Conservation (phyloP, 306 rosid genomes). For the Vigna mungo region DNA sequence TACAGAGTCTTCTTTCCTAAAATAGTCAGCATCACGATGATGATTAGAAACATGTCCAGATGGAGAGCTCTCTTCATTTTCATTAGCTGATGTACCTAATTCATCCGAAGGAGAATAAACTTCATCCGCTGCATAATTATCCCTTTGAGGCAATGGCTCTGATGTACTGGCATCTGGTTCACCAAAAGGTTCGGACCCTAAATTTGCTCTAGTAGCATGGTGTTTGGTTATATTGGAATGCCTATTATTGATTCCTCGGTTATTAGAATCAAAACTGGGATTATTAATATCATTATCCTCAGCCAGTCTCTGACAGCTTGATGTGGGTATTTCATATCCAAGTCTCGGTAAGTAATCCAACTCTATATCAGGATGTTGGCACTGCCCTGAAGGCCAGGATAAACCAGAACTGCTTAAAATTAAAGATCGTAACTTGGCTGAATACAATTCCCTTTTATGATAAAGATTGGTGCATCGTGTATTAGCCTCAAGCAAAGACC, state of each 20-base stretch:
- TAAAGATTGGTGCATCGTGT: conserved; percentile 78
- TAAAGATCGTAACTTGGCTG: conserved; percentile 69
- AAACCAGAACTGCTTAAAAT: conserved; percentile 67
- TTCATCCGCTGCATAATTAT: conserved; percentile 60
- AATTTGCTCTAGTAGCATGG: conserved; percentile 56
- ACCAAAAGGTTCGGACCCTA: conserved; percentile 70
- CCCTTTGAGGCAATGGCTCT: conserved; percentile 68
- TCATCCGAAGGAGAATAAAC: conserved; percentile 71
- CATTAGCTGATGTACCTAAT: conserved; percentile 66
- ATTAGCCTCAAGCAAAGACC: conserved; percentile 84
- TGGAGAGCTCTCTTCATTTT: conserved; percentile 75
- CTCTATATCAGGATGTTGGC: conserved; percentile 62
- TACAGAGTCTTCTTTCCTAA: conserved; percentile 44
- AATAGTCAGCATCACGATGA: conserved; percentile 45
- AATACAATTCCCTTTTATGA: conserved; percentile 76
- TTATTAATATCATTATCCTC: conserved; percentile 58
- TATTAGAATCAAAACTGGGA: conserved; percentile 59
- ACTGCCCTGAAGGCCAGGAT: conserved; percentile 66
- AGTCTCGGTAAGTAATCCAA: conserved; percentile 63
- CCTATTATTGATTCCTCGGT: conserved; percentile 52
- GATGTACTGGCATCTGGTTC: conserved; percentile 86
- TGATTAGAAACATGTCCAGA: conserved; percentile 56
- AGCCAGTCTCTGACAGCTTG: conserved; percentile 67
- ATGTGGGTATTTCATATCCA: conserved; percentile 56
- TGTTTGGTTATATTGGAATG: conserved; percentile 50